Percentiles rank a stretch among this genome's conserved stretches.
These are phyloP conservation scores for Pulicaria dysenterica DNA, from an alignment of 129 eudicot species.

Conservation along the genomic window DNA sequence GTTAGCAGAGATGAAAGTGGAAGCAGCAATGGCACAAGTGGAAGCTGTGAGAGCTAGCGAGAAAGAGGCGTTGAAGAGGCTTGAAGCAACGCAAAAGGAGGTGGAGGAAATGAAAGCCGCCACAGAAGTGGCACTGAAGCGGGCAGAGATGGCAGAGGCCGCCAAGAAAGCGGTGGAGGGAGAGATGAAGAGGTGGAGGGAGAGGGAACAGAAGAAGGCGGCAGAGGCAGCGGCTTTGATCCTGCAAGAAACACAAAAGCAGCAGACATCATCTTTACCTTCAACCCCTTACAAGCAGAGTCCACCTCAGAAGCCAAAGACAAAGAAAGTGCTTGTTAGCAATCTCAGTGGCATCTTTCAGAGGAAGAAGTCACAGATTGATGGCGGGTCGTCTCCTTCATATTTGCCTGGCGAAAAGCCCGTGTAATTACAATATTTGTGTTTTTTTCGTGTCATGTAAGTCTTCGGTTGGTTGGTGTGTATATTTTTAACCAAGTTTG, in stretches of 20 bases:
- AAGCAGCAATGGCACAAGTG: slow-evolving; percentile 91
- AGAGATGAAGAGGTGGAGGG: slow-evolving; percentile 84
- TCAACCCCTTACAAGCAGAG: slow-evolving; percentile 43
- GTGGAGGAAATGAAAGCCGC: slow-evolving; percentile 63
- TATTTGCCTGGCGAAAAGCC: slow-evolving; percentile 77
- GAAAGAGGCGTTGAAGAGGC: slow-evolving; percentile 66
- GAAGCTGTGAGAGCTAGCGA: slow-evolving; percentile 95
- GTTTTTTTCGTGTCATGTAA: slow-evolving; percentile 27
- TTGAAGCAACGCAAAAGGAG: slow-evolving; percentile 72
- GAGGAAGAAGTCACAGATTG: slow-evolving; percentile 67
- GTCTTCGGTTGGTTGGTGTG: slow-evolving; percentile 30
- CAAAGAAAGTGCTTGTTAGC: slow-evolving; percentile 69
- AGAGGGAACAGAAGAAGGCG: slow-evolving; percentile 87
- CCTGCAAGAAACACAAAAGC: slow-evolving; percentile 53
- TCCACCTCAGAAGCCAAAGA: slow-evolving; percentile 53
- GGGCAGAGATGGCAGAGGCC: slow-evolving; percentile 82
- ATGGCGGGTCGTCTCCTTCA: slow-evolving; percentile 64
- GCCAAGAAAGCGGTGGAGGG: slow-evolving; percentile 85
- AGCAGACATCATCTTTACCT: slow-evolving; percentile 38
- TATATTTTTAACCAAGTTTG: slow-evolving; percentile 30
- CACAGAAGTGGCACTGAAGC: slow-evolving; percentile 64
- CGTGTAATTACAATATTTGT: slow-evolving; percentile 29
- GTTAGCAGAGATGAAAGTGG: slow-evolving; percentile 75
- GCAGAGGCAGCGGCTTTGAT: slow-evolving; percentile 76
- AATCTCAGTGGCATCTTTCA: slow-evolving; percentile 67